phyloP scores from a whole-genome alignment of 371 early-diverging fungal genomes.

The Actinomortierella wolfii region DNA sequence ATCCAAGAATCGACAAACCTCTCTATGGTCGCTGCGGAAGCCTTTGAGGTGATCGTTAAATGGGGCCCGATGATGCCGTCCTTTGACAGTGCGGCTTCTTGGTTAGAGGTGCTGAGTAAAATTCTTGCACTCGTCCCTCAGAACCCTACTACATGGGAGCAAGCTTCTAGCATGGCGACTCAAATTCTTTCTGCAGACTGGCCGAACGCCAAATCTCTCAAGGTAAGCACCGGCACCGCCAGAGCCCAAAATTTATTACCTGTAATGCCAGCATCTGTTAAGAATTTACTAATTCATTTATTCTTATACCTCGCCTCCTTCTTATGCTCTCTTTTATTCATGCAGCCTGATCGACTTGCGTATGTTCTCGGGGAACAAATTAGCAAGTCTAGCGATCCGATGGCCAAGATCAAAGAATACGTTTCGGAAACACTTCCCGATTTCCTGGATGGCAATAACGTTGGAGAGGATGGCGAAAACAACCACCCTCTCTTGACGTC shows the following conservation, averaged over 20 bases:
- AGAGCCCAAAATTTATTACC: background rate
- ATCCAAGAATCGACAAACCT: conserved; percentile 27
- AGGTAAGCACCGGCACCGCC: too few relatives aligned
- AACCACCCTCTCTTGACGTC: conserved; percentile 54
- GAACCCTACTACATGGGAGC: conserved; percentile 13
- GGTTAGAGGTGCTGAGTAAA: conserved; percentile 32
- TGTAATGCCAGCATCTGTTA: background rate
- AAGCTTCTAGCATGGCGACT: conserved; percentile 25
- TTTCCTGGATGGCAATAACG: conserved; percentile 49
- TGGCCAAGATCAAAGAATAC: conserved; percentile 52
- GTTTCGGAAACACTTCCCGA: conserved; percentile 50
- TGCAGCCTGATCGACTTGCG: conserved; percentile 25
- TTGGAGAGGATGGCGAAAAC: conserved; percentile 37
- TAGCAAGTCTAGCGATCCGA: conserved; percentile 47
- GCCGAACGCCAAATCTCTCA: conserved; percentile 18
- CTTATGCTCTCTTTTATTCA: conserved; percentile 33
- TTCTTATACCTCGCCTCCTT: background rate
- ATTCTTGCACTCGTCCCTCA: conserved; percentile 28
- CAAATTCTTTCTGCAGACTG: conserved; percentile 26
- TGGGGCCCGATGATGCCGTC: conserved; percentile 41
- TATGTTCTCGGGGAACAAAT: conserved; percentile 54
- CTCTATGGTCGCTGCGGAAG: conserved; percentile 19
- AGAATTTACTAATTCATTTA: background rate
- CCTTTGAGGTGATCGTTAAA: conserved; percentile 15
- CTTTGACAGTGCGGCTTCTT: conserved; percentile 29